A percentile compares a stretch with the other conserved stretches of the same genome.
These are phyloP conservation scores for Cercospora zeae-maydis DNA, from an alignment of 2,329 filamentous ascomycete species.

Conservation along the genomic window DNA sequence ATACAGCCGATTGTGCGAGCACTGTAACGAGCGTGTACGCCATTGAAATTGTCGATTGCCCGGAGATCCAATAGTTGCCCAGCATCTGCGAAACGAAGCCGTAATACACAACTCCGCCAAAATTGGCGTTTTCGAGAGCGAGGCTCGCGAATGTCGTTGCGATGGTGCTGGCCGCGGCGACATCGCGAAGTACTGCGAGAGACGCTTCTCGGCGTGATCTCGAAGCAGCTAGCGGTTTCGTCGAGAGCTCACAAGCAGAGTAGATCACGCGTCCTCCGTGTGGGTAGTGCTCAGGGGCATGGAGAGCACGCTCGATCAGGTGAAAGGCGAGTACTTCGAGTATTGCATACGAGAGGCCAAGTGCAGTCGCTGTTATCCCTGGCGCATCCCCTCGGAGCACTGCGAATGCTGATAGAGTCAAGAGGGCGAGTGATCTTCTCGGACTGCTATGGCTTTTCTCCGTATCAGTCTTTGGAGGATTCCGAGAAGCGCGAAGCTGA, in stretches of 20 bases:
- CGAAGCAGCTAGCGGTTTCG: conserved; percentile 23
- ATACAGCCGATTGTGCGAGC: conserved; percentile 25
- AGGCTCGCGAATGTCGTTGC: conserved; percentile 29
- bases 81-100: conserved; percentile 24
- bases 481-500: conserved; percentile 2
- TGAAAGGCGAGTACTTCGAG: conserved; percentile 42
- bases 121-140: conserved; percentile 28
- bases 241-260: conserved; percentile 37
- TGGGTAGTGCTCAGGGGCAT: conserved; percentile 21
- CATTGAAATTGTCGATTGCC: conserved; percentile 24
- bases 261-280: conserved; percentile 33
- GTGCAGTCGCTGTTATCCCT: conserved; percentile 36
- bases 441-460: conserved; percentile 21
- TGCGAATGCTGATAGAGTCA: conserved; percentile 38
- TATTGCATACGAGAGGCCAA: conserved; percentile 44
- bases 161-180: conserved; percentile 30
- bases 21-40: conserved; percentile 25
- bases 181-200: conserved; percentile 29
- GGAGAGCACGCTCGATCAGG: conserved; percentile 38
- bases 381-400: conserved; percentile 37
- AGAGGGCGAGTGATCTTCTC: conserved; percentile 31
- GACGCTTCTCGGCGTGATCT: conserved; percentile 13
- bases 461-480: not conserved
- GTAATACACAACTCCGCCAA: conserved; percentile 29
- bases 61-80: conserved; percentile 25